Conservation (phyloP, 495 filamentous ascomycete genomes). For the Aspergillus baeticus region DNA sequence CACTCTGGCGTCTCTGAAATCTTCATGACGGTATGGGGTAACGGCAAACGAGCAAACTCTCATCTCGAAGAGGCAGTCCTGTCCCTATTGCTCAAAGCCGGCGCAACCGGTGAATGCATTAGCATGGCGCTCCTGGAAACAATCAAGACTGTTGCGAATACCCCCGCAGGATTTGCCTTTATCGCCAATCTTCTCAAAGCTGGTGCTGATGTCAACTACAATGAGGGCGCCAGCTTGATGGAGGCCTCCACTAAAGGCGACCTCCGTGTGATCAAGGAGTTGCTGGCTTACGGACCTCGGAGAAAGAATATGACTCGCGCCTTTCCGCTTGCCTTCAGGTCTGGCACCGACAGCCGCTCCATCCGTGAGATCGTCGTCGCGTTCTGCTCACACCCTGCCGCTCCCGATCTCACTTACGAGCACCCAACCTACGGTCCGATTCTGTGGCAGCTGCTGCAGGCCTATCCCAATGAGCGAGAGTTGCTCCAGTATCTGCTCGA, state of each 20-base stretch:
- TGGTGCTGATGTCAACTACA: slow-evolving; percentile 13
- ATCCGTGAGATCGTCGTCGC: slow-evolving; percentile 7
- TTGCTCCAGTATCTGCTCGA: slow-evolving; percentile 8
- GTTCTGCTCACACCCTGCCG: slow-evolving; percentile 8
- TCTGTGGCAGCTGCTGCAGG: slow-evolving; percentile 1
- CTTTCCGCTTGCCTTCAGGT: slow-evolving; percentile 6
- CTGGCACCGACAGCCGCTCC: neutral
- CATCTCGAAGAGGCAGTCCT: slow-evolving; percentile 12
- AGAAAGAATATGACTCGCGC: neutral
- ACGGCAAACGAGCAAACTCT: slow-evolving; percentile 9
- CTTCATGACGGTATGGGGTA: slow-evolving; percentile 7
- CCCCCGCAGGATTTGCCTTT: neutral
- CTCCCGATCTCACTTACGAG: slow-evolving; percentile 6
- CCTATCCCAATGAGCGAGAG: slow-evolving; percentile 7
- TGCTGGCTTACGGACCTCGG: neutral
- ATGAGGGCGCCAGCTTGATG: slow-evolving; percentile 1
- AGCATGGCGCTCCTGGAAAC: slow-evolving; percentile 9
- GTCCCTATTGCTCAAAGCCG: neutral
- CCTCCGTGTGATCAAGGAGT: slow-evolving; percentile 1
- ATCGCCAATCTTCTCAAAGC: slow-evolving; percentile 6
- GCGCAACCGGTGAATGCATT: slow-evolving; percentile 4
- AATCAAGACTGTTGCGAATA: neutral
- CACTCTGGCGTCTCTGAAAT: neutral
- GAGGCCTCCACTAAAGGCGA: slow-evolving; percentile 3
- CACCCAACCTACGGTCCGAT: slow-evolving; percentile 1